phyloP scores from a whole-genome alignment of 2,329 filamentous ascomycete species.

The Colletotrichum tamarilloi region DNA sequence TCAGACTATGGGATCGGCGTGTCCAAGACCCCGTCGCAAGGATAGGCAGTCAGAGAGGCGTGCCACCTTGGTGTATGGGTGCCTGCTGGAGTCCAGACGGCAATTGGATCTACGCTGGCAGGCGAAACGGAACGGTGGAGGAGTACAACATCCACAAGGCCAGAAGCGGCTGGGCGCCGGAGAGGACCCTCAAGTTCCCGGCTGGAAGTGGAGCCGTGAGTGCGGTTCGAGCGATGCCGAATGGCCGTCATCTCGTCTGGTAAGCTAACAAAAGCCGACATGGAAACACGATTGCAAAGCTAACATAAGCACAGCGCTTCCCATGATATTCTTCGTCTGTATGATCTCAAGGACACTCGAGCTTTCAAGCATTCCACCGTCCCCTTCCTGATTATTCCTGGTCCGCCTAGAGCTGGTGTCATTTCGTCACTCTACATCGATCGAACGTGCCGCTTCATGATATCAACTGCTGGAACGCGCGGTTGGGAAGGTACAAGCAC shows the following conservation, averaged over 20 bases:
- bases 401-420: constrained; percentile 83
- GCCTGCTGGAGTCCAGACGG: constrained; percentile 97
- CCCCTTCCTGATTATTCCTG: constrained; percentile 96
- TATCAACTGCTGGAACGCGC: constrained; percentile 89
- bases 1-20: constrained; percentile 94
- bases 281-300: not conserved
- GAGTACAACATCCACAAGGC: constrained; percentile 90
- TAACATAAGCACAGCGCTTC: constrained; percentile 72
- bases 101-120: constrained; percentile 92
- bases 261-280: constrained; percentile 39
- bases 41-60: constrained; percentile 78
- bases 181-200: constrained; percentile 87
- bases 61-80: constrained; percentile 97
- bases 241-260: constrained; percentile 91
- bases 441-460: constrained; percentile 88
- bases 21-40: constrained; percentile 81
- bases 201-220: constrained; percentile 90
- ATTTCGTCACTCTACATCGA: constrained; percentile 90
- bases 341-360: constrained; percentile 80
- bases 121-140: constrained; percentile 92
- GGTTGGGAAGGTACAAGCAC: constrained; percentile 95
- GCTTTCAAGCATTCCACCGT: constrained; percentile 80
- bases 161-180: constrained; percentile 73
- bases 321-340: constrained; percentile 92
- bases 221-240: constrained; percentile 89